Evolutionary conservation across 192 early-diverging fungal species (phyloP).

Genomic region (Coemansia sp.): DNA sequence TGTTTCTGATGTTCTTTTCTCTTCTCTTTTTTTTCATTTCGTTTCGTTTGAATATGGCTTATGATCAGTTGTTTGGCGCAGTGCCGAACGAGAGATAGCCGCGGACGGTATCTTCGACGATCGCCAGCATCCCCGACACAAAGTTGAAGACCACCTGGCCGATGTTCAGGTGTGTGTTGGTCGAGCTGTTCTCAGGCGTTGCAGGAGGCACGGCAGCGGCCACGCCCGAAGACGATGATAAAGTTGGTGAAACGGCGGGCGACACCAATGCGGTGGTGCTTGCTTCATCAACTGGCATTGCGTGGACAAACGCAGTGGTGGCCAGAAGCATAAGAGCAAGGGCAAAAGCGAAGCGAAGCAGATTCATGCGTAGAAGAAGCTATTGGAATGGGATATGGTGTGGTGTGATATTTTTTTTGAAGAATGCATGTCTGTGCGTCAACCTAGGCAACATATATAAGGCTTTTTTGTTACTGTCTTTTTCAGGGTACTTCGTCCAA

Average conservation of each 20-base stretch:
- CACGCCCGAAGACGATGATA: neutral
- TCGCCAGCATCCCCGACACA: neutral
- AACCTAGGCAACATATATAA: too few species aligned
- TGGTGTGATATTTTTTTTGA: too few species aligned
- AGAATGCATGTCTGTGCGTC: too few species aligned
- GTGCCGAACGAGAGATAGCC: neutral
- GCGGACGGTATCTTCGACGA: constrained; percentile 1
- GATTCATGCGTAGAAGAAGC: too few species aligned
- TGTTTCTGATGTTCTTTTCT: too few species aligned
- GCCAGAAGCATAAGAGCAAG: too few species aligned
- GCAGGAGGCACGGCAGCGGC: neutral
- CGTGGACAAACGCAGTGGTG: too few species aligned
- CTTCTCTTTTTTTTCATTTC: neutral
- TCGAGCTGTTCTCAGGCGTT: neutral
- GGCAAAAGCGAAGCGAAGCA: too few species aligned
- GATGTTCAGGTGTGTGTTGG: neutral
- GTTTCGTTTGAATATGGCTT: neutral
- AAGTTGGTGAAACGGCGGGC: neutral
- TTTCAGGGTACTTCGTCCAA: too few species aligned
- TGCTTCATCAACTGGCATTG: neutral
- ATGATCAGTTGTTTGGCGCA: neutral
- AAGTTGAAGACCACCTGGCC: constrained; percentile 5
- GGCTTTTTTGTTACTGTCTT: too few species aligned
- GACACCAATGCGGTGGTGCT: neutral
- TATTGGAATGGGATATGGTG: too few species aligned